Evolutionary conservation across 2,329 filamentous ascomycete genomes (phyloP).

Genomic region (Coniochaeta hoffmannii): DNA sequence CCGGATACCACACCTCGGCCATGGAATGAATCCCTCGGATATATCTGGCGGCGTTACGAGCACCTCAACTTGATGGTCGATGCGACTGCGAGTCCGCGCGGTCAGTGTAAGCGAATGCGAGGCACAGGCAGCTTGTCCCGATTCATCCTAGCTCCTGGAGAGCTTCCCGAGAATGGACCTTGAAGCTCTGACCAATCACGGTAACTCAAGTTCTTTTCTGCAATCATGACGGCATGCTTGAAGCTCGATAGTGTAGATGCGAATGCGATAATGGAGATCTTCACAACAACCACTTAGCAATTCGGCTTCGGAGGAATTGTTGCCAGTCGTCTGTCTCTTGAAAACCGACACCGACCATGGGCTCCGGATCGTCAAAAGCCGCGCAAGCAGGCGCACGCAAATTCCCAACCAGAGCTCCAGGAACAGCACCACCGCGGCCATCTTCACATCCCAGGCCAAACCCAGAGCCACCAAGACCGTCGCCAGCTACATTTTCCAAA

Average conservation of each 20-base stretch:
- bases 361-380: conserved; percentile 14
- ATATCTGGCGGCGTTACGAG: too few relatives aligned
- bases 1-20: too few relatives aligned
- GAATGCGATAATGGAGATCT: background rate
- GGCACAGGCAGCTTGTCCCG: background rate
- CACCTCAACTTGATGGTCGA: too few relatives aligned
- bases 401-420: conserved; percentile 19
- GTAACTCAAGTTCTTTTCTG: background rate
- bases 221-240: background rate
- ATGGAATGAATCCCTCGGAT: too few relatives aligned
- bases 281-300: background rate
- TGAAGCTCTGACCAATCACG: background rate
- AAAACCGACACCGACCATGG: conserved; percentile 8
- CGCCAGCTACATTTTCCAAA: conserved; percentile 12
- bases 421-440: conserved; percentile 10
- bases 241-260: background rate
- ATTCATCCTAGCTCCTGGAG: background rate
- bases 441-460: conserved; percentile 3
- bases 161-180: background rate
- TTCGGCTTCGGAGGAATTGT: background rate
- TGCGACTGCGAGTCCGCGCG: background rate
- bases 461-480: conserved; percentile 3
- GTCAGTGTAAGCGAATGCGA: background rate
- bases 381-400: conserved; percentile 15
- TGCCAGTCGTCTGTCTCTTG: too few relatives aligned